A percentile compares a stretch with the other conserved stretches of the same genome.
phyloP scores from a whole-genome alignment of 441 rosid genomes.

The Capsella rubella region DNA sequence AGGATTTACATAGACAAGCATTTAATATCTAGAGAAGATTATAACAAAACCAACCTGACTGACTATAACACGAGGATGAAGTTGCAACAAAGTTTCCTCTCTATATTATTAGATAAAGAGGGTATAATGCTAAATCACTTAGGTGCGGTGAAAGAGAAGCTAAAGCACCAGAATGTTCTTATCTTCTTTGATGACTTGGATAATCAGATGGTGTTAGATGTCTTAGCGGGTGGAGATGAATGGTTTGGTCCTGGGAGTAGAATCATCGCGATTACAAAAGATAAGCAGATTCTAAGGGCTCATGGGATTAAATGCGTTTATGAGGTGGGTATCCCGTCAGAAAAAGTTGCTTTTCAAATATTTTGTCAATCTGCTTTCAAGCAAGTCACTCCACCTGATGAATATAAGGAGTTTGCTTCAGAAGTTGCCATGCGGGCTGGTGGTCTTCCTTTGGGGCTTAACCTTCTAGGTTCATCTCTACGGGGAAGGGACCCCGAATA shows the following conservation, averaged over 20 bases:
- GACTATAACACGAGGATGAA: background rate
- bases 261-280: conserved; percentile 35
- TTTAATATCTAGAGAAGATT: background rate
- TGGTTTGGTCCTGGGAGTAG: conserved; percentile 44
- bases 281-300: background rate
- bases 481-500: background rate
- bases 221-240: background rate
- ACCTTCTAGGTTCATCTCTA: conserved; percentile 18
- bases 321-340: background rate
- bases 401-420: background rate
- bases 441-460: conserved; percentile 41
- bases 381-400: background rate
- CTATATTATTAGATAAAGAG: background rate
- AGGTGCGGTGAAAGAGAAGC: background rate
- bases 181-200: conserved; percentile 19
- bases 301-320: background rate
- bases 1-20: background rate
- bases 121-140: background rate
- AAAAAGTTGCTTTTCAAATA: conserved; percentile 15
- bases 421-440: background rate
- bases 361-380: conserved; percentile 26
- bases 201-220: conserved; percentile 12
- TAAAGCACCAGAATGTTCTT: background rate
- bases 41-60: background rate
- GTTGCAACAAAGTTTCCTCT: background rate